Conservation (phyloP, 768 basidiomycete genomes). For the Pleurotus platypus region DNA sequence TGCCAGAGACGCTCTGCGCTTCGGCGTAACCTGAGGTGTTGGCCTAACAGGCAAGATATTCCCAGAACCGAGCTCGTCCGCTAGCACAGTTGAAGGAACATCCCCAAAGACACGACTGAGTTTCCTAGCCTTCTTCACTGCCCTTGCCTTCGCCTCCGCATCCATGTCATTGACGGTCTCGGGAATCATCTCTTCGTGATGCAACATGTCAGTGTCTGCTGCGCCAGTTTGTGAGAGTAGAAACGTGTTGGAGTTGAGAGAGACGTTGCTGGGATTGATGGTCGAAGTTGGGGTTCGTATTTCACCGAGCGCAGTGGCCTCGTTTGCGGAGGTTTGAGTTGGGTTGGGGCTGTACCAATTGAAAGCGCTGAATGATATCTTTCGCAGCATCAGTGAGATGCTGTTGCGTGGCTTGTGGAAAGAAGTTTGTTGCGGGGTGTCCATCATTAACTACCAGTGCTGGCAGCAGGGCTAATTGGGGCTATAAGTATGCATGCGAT, state of each 20-base stretch:
- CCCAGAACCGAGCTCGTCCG: neutral
- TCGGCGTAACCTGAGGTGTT: neutral
- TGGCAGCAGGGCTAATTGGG: neutral
- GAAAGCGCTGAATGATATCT: neutral
- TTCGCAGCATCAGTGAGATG: conserved; percentile 4
- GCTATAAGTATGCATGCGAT: neutral
- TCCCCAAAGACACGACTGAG: conserved; percentile 41
- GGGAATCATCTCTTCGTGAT: conserved; percentile 12
- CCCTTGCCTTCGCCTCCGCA: conserved; percentile 29
- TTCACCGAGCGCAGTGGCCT: neutral
- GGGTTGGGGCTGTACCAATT: neutral
- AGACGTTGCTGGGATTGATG: conserved; percentile 1
- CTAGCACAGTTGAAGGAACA: conserved; percentile 16
- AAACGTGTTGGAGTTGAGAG: neutral
- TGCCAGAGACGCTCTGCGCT: neutral
- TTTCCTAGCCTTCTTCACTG: conserved; percentile 39
- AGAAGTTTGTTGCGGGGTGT: neutral
- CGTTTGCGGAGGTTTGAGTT: neutral
- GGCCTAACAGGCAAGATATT: neutral
- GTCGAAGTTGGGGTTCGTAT: neutral
- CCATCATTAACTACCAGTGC: neutral
- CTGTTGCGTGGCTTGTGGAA: conserved; percentile 4
- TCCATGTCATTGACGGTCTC: conserved; percentile 29
- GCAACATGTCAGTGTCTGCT: neutral
- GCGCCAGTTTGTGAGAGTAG: neutral